A percentile compares a stretch with the other conserved stretches of the same genome.
Conservation (phyloP, 805 yeast genomes). For the Schizosaccharomyces osmophilus region DNA sequence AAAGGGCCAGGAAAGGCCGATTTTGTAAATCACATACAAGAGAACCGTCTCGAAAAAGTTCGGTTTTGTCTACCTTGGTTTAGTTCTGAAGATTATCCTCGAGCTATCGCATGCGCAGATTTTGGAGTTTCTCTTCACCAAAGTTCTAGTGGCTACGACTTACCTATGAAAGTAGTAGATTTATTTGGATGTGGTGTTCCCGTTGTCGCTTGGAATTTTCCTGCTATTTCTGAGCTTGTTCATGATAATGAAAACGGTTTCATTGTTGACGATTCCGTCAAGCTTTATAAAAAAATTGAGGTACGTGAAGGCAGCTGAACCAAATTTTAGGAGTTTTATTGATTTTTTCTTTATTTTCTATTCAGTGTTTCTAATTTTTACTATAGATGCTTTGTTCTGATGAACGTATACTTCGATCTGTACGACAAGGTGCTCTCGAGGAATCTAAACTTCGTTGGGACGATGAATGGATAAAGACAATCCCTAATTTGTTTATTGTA, state of each 20-base stretch:
- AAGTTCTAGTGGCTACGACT: conserved; percentile 77
- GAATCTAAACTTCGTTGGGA: conserved; percentile 58
- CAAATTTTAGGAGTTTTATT: too few species aligned
- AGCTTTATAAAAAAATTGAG: conserved; percentile 16
- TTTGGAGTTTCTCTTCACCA: conserved; percentile 73
- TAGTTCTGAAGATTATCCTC: conserved; percentile 52
- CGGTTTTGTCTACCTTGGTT: conserved; percentile 52
- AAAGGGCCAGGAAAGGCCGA: conserved; percentile 61
- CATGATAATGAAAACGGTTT: conserved; percentile 46
- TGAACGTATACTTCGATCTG: conserved; percentile 12
- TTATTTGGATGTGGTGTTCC: conserved; percentile 93
- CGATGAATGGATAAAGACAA: conserved; percentile 33
- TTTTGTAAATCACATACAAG: conserved; percentile 25
- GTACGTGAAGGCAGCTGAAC: background rate
- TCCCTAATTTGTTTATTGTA: background rate
- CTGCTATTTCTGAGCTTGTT: conserved; percentile 57
- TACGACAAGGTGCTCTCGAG: conserved; percentile 45
- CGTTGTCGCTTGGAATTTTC: conserved; percentile 51
- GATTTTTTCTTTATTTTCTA: too few species aligned
- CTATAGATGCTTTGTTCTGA: conserved; percentile 12
- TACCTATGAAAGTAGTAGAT: conserved; percentile 93
- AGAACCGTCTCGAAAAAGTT: conserved; percentile 23
- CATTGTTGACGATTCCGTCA: conserved; percentile 20
- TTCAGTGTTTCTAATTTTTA: too few species aligned
- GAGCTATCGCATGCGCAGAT: conserved; percentile 50